These are phyloP conservation scores for Solanum chilense DNA, from an alignment of 257 asterid genomes.

Conservation along the genomic window DNA sequence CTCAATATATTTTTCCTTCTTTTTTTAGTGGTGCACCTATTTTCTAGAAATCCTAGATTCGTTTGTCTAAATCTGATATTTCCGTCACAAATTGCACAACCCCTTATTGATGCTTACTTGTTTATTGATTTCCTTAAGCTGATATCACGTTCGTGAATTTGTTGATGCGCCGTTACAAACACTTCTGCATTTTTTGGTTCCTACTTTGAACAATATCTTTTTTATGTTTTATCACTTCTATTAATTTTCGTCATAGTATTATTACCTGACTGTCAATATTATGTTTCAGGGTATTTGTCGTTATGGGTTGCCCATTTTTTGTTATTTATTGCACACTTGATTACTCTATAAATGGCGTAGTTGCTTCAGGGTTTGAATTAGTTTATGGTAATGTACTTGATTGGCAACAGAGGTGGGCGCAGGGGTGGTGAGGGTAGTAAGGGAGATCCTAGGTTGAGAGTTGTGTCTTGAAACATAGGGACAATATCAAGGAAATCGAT, in stretches of 20 bases:
- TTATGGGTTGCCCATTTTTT: background rate
- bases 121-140: background rate
- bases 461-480: background rate
- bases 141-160: no score
- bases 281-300: no score
- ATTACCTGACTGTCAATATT: background rate
- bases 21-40: background rate
- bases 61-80: background rate
- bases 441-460: background rate
- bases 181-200: no score
- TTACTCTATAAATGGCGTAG: background rate
- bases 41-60: background rate
- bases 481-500: background rate
- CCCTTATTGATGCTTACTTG: background rate
- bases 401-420: background rate
- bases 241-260: background rate
- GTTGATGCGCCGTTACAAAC: no score
- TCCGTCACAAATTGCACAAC: background rate
- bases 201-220: no score
- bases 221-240: no score
- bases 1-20: no score
- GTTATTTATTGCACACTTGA: background rate
- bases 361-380: background rate
- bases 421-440: background rate
- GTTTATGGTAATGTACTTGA: background rate